These are phyloP conservation scores for Pontederia crassipes DNA, from an alignment of 176 grass and related monocot genomes.

Conservation along the genomic window DNA sequence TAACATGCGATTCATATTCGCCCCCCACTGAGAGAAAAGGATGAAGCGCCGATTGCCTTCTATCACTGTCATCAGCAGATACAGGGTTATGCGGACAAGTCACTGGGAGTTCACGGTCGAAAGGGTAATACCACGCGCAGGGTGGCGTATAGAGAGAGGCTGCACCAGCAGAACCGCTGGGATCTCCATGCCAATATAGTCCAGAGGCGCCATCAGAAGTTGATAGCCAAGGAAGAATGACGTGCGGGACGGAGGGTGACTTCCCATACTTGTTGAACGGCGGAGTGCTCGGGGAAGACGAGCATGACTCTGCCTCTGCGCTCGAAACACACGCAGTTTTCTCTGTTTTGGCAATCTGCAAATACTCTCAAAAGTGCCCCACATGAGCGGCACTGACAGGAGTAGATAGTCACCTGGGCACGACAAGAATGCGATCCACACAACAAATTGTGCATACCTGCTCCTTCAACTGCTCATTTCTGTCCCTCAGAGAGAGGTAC, in stretches of 20 bases:
- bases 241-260: slow-evolving; percentile 21
- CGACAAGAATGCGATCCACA: neutral
- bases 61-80: slow-evolving; percentile 1
- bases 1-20: too few species aligned
- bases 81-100: slow-evolving; percentile 18
- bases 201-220: neutral
- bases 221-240: slow-evolving; percentile 48
- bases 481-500: slow-evolving; percentile 57
- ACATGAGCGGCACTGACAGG: too few species aligned
- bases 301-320: slow-evolving; percentile 1
- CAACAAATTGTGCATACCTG: slow-evolving; percentile 33
- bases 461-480: slow-evolving; percentile 66
- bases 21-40: too few species aligned
- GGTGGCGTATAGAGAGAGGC: slow-evolving; percentile 27
- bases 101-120: slow-evolving; percentile 20
- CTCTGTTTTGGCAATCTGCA: slow-evolving; percentile 6
- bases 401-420: too few species aligned
- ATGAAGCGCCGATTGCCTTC: too few species aligned
- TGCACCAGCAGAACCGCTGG: neutral
- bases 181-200: slow-evolving; percentile 17
- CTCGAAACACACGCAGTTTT: neutral
- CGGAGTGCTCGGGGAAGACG: slow-evolving; percentile 22
- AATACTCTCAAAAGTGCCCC: too few species aligned
- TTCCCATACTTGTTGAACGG: slow-evolving; percentile 11
- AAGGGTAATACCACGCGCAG: slow-evolving; percentile 50